phyloP scores from a whole-genome alignment of 345 rosid species.

The Eutrema yunnanense region DNA sequence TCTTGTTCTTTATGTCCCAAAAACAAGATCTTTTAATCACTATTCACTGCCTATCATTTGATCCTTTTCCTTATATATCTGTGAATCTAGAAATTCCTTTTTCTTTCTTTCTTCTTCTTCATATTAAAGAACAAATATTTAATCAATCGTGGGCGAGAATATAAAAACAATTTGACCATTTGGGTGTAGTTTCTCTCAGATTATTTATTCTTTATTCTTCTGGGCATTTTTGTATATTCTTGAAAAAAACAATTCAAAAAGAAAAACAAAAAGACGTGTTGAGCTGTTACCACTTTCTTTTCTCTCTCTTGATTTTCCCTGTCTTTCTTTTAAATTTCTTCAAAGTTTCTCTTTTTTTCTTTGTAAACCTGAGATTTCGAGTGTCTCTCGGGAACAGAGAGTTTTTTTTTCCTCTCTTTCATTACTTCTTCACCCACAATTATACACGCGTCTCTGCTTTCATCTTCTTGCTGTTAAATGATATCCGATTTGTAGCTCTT shows the following conservation, averaged over 20 bases:
- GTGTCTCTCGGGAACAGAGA: constrained; percentile 28
- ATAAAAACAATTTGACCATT: constrained; percentile 12
- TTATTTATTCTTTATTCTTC: constrained; percentile 15
- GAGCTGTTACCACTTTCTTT: constrained; percentile 56
- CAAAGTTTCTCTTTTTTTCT: background rate
- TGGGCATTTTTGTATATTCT: constrained; percentile 10
- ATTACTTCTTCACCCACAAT: constrained; percentile 8
- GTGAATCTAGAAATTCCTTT: background rate
- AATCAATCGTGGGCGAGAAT: background rate
- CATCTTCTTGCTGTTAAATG: constrained; percentile 33
- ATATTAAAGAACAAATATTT: too few species aligned
- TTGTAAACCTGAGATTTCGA: constrained; percentile 25
- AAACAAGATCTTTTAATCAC: background rate
- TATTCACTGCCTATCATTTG: background rate
- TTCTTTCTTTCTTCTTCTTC: background rate
- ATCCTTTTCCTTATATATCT: background rate
- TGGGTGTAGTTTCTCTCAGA: background rate
- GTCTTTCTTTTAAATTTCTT: background rate
- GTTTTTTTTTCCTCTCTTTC: background rate
- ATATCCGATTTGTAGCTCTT: constrained; percentile 29
- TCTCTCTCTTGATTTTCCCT: background rate
- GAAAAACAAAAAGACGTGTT: constrained; percentile 44
- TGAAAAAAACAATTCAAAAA: background rate
- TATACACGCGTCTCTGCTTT: constrained; percentile 41
- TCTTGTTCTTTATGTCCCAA: background rate